These are phyloP conservation scores for Silene noctiflora DNA, from an alignment of 179 eudicot species.

Conservation along the genomic window DNA sequence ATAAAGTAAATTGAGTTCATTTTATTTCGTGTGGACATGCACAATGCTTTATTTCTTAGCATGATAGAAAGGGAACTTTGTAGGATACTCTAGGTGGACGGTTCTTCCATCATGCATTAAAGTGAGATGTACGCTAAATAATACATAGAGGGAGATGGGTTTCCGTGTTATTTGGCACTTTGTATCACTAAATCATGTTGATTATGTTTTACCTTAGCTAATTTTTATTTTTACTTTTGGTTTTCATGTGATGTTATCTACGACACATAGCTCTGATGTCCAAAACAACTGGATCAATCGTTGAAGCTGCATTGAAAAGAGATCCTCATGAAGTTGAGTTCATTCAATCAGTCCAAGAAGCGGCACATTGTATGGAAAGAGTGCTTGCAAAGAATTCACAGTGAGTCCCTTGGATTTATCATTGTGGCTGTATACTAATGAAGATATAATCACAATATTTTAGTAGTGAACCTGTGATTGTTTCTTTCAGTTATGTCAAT, in stretches of 20 bases:
- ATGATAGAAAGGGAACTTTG: conserved; percentile 1
- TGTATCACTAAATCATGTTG: background rate
- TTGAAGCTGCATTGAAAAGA: conserved; percentile 90
- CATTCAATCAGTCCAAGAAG: conserved; percentile 92
- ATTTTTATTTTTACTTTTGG: conserved; percentile 10
- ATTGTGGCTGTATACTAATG: background rate
- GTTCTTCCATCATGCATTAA: background rate
- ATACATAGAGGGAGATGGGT: background rate
- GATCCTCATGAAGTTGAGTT: conserved; percentile 97
- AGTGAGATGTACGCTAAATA: background rate
- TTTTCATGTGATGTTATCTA: conserved; percentile 25
- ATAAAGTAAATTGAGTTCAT: background rate
- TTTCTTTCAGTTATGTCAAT: conserved; percentile 69
- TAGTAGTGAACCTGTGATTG: conserved; percentile 20
- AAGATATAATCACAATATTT: conserved; percentile 10
- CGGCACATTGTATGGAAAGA: conserved; percentile 85
- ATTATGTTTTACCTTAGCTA: conserved; percentile 1
- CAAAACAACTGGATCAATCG: conserved; percentile 95
- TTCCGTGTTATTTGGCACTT: background rate
- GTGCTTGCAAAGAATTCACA: conserved; percentile 84
- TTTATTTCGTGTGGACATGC: background rate
- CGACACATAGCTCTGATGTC: conserved; percentile 79
- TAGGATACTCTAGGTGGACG: background rate
- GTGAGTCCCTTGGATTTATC: conserved; percentile 45
- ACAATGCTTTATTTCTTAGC: background rate